Base-by-base conservation (phyloP, 331 rosid genomes). In the Acacia concinna region DNA sequence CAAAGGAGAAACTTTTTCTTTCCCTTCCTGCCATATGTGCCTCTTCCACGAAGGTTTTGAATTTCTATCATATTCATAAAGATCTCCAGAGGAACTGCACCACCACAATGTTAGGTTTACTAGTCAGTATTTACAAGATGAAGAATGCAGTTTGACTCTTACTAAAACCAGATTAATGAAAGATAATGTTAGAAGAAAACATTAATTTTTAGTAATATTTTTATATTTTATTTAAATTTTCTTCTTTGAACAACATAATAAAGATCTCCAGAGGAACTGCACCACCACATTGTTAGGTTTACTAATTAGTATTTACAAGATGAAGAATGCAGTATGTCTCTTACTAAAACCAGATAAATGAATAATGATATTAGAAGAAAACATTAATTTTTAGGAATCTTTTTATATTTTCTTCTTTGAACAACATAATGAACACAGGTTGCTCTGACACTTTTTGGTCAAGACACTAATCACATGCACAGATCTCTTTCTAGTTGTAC, bases 31-130 rank as follows among this genome's bases (percentile, higher is more conserved):
- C 94, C 97, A 88, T 83, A 92, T 81, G 80, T 94, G 97, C 78
- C 79, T 94, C 90, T 91, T 94, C 97, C 98, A 94, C 28, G 88
- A 85, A 2, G 98, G 98, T 87, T 88, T 94, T 67, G 98, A 88
- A 84, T 84, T 85, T 73, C 85, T 77, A 74, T 94, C 92, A 75
- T 88, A 88, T 80, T 94, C 98, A 76, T 92, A 94, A 80, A 94
- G 97, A 80, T 87, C 94, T 56, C 98, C 98, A 3, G 82, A 77
- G 81, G 97, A 94, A 81, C 98, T 92, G 89, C 87, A 87, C 62
- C 75, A 73, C 40, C 81, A 72, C 66, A 71, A 78, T 43, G 14
- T 78, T 43, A 74, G 40, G 40, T 62, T 14, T 2, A 14, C 31
- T 80, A 32, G 15, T 78, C 27, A 76, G 71, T 63, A 68, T 54